phyloP scores from a whole-genome alignment of 768 basidiomycete genomes.

The Serendipita sp. region DNA sequence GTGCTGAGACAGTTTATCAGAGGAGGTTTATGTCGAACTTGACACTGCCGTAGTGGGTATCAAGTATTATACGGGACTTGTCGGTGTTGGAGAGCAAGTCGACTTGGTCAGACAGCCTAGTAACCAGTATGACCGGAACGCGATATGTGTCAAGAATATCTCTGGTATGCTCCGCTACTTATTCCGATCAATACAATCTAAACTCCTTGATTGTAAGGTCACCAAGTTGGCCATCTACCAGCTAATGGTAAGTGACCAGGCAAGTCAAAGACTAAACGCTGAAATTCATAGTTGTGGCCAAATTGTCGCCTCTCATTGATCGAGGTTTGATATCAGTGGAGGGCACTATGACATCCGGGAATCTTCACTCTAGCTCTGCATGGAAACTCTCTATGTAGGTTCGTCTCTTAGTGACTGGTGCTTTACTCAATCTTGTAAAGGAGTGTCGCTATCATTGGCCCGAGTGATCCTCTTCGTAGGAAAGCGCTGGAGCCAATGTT shows the following conservation, averaged over 20 bases:
- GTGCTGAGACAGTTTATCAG: constrained; percentile 16
- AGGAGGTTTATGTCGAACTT: constrained; percentile 53
- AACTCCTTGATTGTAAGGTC: neutral
- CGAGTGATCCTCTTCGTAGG: constrained; percentile 18
- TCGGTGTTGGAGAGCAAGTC: constrained; percentile 67
- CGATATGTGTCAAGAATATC: constrained; percentile 72
- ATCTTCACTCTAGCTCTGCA: constrained; percentile 32
- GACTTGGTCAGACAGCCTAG: constrained; percentile 45
- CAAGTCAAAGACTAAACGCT: neutral
- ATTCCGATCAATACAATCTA: neutral
- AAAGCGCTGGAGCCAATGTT: constrained; percentile 52
- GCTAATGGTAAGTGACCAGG: constrained; percentile 18
- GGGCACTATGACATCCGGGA: constrained; percentile 49
- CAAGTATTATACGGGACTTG: constrained; percentile 73
- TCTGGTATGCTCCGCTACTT: constrained; percentile 20
- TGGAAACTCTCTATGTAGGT: neutral
- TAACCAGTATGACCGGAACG: constrained; percentile 61
- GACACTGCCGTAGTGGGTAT: constrained; percentile 59
- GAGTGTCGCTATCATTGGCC: neutral
- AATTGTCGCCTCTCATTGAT: constrained; percentile 62
- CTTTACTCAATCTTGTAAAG: neutral
- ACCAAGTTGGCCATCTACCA: constrained; percentile 72
- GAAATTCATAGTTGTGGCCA: constrained; percentile 27
- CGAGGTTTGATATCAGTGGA: constrained; percentile 46
- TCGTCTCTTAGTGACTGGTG: constrained; percentile 7